Evolutionary conservation across 2,329 filamentous ascomycete genomes (phyloP), one percentile per base, ranked within the genome.

Genomic region (Fusarium chlamydosporum): DNA sequence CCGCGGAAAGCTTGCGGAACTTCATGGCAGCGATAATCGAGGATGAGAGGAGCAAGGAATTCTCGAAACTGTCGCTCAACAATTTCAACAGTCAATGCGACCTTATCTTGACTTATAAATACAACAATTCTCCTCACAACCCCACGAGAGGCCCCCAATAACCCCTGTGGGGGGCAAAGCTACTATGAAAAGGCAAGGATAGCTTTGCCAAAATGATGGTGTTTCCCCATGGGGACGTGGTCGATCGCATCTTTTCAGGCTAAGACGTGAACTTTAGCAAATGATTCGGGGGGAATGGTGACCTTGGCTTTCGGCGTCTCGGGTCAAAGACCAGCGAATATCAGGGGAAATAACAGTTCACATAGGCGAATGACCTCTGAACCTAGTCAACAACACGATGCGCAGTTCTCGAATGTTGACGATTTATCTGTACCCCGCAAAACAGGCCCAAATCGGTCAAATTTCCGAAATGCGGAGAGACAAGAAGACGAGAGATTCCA

Each of bases 201-300:
- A 67, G 42, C 43, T 67, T 59, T 45, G 48, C 38, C 56, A 59
- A 57, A 20, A 57, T 64, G 47, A 52, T 50, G 46, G 35, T 58
- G 40, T 54, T 71, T 70, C 70, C 61, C 72, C 72, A 63, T 73
- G 72, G 72, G 70, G 72, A 74, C 42, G 45, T 33, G 55, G 68
- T 62, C 46, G 65, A 73, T 72, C 70, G 13, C 31, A 20, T 61
- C 58, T 52, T 48, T 68, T 68, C 61, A 58, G 65, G 71, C 59
- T 65, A 61, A 63, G 57, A 54, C 29, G 40, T 23, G 15, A 61
- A 64, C 40, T 52, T 53, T 58, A 65, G 54, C 46, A 58, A 37
- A 57, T 64, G 50, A 43, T 43, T 58, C 59, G 65, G 62, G 53
- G 38, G 60, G 50, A 35, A 33, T 40, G n/a, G 26, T 29, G 27